These are phyloP conservation scores for Jamesozyma spencerorum DNA, from an alignment of 805 yeast species.

Conservation along the genomic window DNA sequence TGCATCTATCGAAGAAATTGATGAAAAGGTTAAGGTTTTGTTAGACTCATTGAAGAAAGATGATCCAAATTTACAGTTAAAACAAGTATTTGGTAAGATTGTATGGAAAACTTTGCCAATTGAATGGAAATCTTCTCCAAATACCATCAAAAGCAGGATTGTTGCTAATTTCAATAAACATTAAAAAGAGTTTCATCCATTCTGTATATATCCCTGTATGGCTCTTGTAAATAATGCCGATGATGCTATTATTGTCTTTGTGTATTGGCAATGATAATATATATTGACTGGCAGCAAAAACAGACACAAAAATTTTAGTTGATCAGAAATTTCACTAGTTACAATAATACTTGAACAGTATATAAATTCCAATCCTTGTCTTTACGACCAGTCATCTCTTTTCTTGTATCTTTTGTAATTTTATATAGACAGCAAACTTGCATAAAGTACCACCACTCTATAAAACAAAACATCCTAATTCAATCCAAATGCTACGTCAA, in stretches of 20 bases:
- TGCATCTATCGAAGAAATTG: slow-evolving; percentile 39
- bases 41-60: slow-evolving; percentile 16
- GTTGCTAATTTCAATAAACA: slow-evolving; percentile 19
- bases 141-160: slow-evolving; percentile 26
- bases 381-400: no score
- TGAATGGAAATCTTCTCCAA: slow-evolving; percentile 34
- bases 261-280: no score
- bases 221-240: no score
- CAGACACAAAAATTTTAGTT: background rate
- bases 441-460: background rate
- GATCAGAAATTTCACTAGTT: no score
- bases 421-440: no score
- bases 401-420: no score
- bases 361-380: no score
- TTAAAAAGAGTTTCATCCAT: slow-evolving; percentile 8
- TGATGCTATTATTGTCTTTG: no score
- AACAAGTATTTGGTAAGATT: slow-evolving; percentile 27
- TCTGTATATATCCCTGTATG: background rate
- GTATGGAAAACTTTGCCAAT: slow-evolving; percentile 28
- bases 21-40: slow-evolving; percentile 24
- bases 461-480: background rate
- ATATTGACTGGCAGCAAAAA: background rate
- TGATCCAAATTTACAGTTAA: slow-evolving; percentile 21
- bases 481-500: slow-evolving; percentile 2
- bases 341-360: no score